Evolutionary conservation across 2,329 filamentous ascomycete species (phyloP).

Genomic region (Lachnellula suecica): DNA sequence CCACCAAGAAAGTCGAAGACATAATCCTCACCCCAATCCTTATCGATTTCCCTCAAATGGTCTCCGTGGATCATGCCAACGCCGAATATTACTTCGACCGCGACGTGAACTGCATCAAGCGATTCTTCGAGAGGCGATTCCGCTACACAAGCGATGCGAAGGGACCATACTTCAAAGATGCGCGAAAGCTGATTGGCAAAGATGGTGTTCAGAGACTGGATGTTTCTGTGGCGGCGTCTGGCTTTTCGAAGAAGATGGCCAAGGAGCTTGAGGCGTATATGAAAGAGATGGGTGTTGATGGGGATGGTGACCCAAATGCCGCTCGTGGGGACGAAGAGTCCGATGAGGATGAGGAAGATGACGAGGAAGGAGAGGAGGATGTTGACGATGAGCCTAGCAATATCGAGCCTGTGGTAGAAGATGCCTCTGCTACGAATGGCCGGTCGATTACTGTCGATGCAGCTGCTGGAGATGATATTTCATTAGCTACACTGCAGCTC

Average conservation of each 20-base stretch:
- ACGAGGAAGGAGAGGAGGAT: constrained; percentile 35
- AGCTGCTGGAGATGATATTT: constrained; percentile 12
- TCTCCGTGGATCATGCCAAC: constrained; percentile 90
- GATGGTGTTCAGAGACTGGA: constrained; percentile 72
- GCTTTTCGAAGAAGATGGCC: constrained; percentile 95
- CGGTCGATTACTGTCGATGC: not conserved
- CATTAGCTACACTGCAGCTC: constrained; percentile 25
- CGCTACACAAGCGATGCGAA: constrained; percentile 79
- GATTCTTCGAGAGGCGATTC: constrained; percentile 88
- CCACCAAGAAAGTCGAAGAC: constrained; percentile 39
- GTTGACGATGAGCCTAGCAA: constrained; percentile 31
- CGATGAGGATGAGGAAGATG: constrained; percentile 35
- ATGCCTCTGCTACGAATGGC: constrained; percentile 2
- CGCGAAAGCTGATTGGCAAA: constrained; percentile 69
- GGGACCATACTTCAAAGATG: constrained; percentile 84
- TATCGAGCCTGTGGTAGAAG: constrained; percentile 33
- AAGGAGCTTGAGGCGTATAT: constrained; percentile 93
- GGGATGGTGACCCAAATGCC: constrained; percentile 35
- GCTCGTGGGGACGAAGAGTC: constrained; percentile 36
- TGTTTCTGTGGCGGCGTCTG: constrained; percentile 85
- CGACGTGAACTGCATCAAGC: constrained; percentile 92
- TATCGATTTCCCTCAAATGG: constrained; percentile 98
- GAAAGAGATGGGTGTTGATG: constrained; percentile 63
- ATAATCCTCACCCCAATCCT: constrained; percentile 73
- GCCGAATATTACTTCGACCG: constrained; percentile 97